Conservation (phyloP, 192 early-diverging fungal genomes). For the Backusella tuberculispora region DNA sequence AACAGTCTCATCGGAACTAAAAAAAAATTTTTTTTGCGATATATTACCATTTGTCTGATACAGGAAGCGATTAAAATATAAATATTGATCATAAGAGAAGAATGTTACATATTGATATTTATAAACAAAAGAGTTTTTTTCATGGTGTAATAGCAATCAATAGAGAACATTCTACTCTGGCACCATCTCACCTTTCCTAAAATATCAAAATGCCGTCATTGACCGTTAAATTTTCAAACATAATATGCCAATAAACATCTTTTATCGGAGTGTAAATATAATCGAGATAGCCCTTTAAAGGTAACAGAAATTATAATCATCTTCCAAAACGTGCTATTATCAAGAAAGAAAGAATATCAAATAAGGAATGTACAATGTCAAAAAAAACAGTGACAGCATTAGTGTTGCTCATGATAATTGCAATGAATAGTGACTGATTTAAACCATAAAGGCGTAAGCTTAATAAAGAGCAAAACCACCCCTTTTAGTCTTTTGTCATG, state of each 20-base stretch:
- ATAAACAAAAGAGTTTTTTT: neutral
- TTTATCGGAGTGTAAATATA: neutral
- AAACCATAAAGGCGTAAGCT: neutral
- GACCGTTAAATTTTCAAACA: neutral
- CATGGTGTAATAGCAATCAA: neutral
- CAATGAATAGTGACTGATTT: neutral
- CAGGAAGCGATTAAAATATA: neutral
- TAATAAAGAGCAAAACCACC: neutral
- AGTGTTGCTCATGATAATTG: neutral
- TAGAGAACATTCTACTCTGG: neutral
- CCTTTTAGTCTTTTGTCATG: neutral
- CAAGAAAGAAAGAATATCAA: neutral
- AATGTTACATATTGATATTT: neutral
- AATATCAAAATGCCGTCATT: neutral
- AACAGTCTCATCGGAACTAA: neutral
- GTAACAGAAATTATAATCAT: neutral
- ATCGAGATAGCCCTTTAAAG: slow-evolving; percentile 1
- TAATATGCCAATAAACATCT: neutral
- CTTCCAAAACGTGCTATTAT: neutral
- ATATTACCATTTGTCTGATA: neutral
- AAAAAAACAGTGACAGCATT: neutral
- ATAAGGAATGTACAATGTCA: too few species aligned
- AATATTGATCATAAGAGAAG: neutral
- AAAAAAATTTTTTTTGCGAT: neutral
- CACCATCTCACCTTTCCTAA: neutral